Conservation (phyloP, 176 grass and related monocot genomes). For the Triticum timopheevii region DNA sequence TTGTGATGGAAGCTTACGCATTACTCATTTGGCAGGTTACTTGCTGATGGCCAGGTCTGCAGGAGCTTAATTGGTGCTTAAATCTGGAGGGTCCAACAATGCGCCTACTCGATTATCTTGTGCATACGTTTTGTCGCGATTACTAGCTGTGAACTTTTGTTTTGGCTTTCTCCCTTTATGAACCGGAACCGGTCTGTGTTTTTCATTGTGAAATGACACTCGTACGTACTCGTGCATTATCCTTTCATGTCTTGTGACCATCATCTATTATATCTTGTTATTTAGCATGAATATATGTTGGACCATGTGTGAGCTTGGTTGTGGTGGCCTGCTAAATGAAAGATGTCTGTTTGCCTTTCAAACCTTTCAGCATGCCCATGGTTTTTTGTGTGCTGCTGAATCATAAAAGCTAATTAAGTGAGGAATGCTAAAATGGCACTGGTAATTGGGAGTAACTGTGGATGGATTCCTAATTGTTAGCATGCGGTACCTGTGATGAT, state of each 20-base stretch:
- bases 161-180: background rate
- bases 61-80: background rate
- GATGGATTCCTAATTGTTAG: no score
- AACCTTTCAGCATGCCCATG: no score
- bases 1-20: background rate
- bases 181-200: background rate
- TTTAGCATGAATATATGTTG: background rate
- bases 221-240: background rate
- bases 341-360: no score
- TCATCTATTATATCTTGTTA: background rate
- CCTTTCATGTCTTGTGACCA: background rate
- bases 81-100: background rate
- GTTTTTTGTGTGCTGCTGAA: no score
- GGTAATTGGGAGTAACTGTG: no score
- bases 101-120: background rate
- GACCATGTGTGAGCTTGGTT: background rate
- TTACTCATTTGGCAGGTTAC: background rate
- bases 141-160: background rate
- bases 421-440: no score
- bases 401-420: no score
- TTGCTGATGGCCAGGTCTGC: background rate
- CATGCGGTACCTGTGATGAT: no score
- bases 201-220: background rate
- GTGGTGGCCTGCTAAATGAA: no score
- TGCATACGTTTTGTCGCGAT: background rate